Evolutionary conservation across 2,329 filamentous ascomycete species (phyloP), one percentile per base, ranked within the genome.

Genomic region (Pseudophaeomoniella oleicola): DNA sequence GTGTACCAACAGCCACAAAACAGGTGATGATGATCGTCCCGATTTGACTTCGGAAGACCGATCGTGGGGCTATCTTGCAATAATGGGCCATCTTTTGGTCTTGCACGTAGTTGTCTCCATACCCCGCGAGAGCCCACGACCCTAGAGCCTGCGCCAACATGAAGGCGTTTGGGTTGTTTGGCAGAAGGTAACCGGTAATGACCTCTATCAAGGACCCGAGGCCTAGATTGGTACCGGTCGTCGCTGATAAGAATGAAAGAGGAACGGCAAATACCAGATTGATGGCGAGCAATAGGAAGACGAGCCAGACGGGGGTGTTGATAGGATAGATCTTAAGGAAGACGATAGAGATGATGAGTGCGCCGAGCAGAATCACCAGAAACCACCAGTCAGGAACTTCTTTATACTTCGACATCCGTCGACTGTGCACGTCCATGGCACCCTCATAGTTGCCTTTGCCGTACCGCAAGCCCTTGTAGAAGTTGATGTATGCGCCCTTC

Each of bases 291-390:
- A 60, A 57, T 3, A 66, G 41, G 3, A 67, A 40, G 14, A 67
- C 55, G 3, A 58, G 63, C 52, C 62, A 67, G 14, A 54, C 59
- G 0, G 64, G 63, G 9, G 67, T 47, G 0, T 55, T 58, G 0
- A 63, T 65, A 35, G 61, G 49, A 51, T 61, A 67, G 22, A 27
- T 27, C n/a, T 27, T 27, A n/a, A 27, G 22, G 22, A 27, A 27
- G n/a, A 27, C n/a, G 9, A 83, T 56, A 5, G 75, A 63, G 51
- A 80, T 82, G 5, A 66, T 55, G 38, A 73, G 70, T 0, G 78
- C 71, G 40, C 84, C 75, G 36, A 67, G 57, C 0, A 60, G 52
- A 15, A 66, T 48, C 3, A 45, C 46, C 0, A 47, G 49, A 45
- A 62, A 66, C 64, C 64, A 67, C 55, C 58, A 68, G 52, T 56